A percentile compares a stretch with the other conserved stretches of the same genome.
Conservation (phyloP, 2,329 filamentous ascomycete species). For the Diplodia intermedia region DNA sequence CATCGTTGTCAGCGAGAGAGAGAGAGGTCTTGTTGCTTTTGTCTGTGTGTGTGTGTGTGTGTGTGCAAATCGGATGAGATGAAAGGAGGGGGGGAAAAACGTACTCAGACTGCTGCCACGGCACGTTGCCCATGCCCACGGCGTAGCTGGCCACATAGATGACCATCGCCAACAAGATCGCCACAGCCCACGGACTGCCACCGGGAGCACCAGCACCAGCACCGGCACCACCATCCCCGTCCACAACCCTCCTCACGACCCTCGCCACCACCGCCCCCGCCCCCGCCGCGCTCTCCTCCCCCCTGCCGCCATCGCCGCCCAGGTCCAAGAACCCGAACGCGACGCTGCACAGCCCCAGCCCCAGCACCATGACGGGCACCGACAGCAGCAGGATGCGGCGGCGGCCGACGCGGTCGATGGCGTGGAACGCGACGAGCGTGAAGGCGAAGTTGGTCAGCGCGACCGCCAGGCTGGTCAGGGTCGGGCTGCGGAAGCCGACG, state of each 20-base stretch:
- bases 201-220: too few relatives aligned
- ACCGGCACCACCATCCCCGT: background rate
- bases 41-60: background rate
- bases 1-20: background rate
- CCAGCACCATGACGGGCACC: conserved; percentile 81
- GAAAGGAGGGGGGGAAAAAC: conserved; percentile 9
- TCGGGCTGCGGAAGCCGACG: conserved; percentile 55
- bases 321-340: conserved; percentile 73
- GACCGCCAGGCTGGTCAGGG: conserved; percentile 54
- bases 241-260: background rate
- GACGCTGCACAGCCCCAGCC: conserved; percentile 72
- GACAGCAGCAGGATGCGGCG: conserved; percentile 76
- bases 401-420: conserved; percentile 54
- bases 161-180: conserved; percentile 78
- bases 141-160: conserved; percentile 87
- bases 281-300: conserved; percentile 34
- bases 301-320: conserved; percentile 37
- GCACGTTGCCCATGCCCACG: conserved; percentile 86
- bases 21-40: too few relatives aligned
- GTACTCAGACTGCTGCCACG: conserved; percentile 91
- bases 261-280: conserved; percentile 19
- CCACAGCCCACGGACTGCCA: conserved; percentile 38
- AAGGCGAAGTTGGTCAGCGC: conserved; percentile 56
- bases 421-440: conserved; percentile 54
- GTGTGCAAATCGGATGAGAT: background rate